Percentiles rank a stretch among this genome's conserved stretches.
Evolutionary conservation across 306 rosid genomes (phyloP).

Genomic region (Glycine tomentella): DNA sequence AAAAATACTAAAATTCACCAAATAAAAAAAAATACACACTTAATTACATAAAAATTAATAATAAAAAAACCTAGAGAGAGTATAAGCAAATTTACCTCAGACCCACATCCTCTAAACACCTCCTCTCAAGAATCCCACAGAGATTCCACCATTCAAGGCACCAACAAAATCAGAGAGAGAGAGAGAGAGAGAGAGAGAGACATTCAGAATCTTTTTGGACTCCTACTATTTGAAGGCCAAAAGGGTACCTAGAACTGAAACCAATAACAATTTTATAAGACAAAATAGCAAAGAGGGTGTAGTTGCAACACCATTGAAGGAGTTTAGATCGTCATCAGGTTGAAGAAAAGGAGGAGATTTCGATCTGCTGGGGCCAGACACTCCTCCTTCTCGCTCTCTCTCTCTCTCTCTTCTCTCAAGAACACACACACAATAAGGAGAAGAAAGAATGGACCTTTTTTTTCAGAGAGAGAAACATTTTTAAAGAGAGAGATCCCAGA

Average conservation of each 20-base stretch:
- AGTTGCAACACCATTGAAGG: slow-evolving; percentile 68
- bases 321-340: slow-evolving; percentile 80
- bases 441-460: slow-evolving; percentile 46
- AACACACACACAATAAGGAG: slow-evolving; percentile 42
- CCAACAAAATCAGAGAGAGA: slow-evolving; percentile 50
- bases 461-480: slow-evolving; percentile 45
- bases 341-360: slow-evolving; percentile 75
- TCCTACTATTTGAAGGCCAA: slow-evolving; percentile 50
- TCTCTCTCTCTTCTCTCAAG: slow-evolving; percentile 49
- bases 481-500: slow-evolving; percentile 83
- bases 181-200: too few relatives aligned
- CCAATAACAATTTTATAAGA: slow-evolving; percentile 48
- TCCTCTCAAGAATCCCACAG: slow-evolving; percentile 56
- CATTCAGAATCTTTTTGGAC: slow-evolving; percentile 42
- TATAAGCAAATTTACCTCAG: slow-evolving; percentile 72
- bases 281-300: slow-evolving; percentile 62
- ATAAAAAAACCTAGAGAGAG: slow-evolving; percentile 46
- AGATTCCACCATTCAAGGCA: slow-evolving; percentile 64
- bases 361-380: slow-evolving; percentile 98
- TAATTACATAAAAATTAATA: slow-evolving; percentile 31
- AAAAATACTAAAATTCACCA: slow-evolving; percentile 50
- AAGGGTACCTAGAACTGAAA: slow-evolving; percentile 50
- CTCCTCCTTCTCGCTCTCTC: slow-evolving; percentile 52
- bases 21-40: slow-evolving; percentile 23
- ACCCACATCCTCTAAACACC: slow-evolving; percentile 70